Base-by-base conservation (phyloP, 805 yeast genomes). In the Diddensiella santjacobensis region DNA sequence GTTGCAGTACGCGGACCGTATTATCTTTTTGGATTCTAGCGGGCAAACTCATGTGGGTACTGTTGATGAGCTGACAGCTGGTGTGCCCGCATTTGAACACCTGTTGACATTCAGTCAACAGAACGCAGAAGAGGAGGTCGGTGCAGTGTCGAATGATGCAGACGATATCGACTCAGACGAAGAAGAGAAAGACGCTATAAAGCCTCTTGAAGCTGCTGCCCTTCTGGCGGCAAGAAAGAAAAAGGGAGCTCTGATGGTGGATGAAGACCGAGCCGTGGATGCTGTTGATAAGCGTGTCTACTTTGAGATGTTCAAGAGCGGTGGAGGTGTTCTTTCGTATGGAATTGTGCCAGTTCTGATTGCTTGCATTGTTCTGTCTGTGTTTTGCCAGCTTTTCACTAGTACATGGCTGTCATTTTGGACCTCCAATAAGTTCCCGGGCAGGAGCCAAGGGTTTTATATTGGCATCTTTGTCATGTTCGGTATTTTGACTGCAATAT, bases 321-420 rank as follows among this genome's bases (percentile, higher is more conserved):
- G 87, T 24, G 72, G 82, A 36, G 84, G 69, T 56, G 11, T 67
- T 67, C 53, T 75, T 63, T 44, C 51, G 26, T 5, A 42, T 55
- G 38, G 64, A 60, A 47, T 61, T 60, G 30, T 71, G 67, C 42
- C 47, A 61, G 4, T 64, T 66, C 33, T 49, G 65, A 1, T 50
- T 51, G 2, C 77, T 61, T 75, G 79, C 8, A 68, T 79, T 53
- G 71, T 80, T 6, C 70, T 79, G 22, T 82, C 84, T n/a, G 68
- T 69, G 75, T 42, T 75, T 77, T 3, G 83, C 52, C 57, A 42
- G 53, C 51, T 22, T 50, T 65, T 66, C 61, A 63, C 70, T 75
- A 51, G 71, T 70, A 80, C 83, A 17, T 86, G 95, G 95, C 71
- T 89, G 50, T 82, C 95, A 1, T 88, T 83, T 65, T 88, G 96